Evolutionary conservation across 1,284 basidiomycete genomes (phyloP).

Genomic region (Phaffia rhodozyma): DNA sequence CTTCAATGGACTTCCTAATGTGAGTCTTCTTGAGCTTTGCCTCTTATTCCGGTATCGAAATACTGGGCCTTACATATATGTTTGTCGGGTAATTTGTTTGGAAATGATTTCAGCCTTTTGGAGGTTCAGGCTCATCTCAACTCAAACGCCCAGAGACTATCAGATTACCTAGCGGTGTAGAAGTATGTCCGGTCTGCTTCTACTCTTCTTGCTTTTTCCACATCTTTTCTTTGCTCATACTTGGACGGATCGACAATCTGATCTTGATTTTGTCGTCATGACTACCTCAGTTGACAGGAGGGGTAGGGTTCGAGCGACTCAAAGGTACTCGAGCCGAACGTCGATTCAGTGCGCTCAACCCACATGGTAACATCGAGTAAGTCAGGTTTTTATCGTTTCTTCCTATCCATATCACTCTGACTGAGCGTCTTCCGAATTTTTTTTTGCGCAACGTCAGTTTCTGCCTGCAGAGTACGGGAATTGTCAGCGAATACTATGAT

Average conservation of each 20-base stretch:
- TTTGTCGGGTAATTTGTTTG: background rate
- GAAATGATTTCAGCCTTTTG: background rate
- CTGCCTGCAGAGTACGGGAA: conserved; percentile 31
- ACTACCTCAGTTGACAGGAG: conserved; percentile 27
- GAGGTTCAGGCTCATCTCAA: conserved; percentile 12
- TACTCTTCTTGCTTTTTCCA: background rate
- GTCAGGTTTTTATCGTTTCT: too few species aligned
- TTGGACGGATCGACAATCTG: background rate
- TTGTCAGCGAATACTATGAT: conserved; percentile 18
- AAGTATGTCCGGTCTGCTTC: conserved; percentile 20
- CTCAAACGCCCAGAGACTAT: conserved; percentile 27
- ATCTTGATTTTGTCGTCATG: background rate
- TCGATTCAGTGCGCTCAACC: conserved; percentile 35
- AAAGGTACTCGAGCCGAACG: conserved; percentile 32
- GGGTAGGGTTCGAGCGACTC: conserved; percentile 29
- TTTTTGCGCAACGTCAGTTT: conserved; percentile 27
- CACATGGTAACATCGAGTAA: conserved; percentile 29
- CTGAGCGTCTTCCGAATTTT: background rate
- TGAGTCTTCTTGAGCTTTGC: background rate
- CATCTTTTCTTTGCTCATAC: background rate
- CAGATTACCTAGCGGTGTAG: conserved; percentile 30
- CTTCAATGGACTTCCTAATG: conserved; percentile 22
- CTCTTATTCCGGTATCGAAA: background rate
- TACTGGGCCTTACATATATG: background rate
- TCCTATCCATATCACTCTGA: background rate